Percentiles rank a stretch among this genome's conserved stretches.
These are phyloP conservation scores for Rhodotorula toruloides DNA, from an alignment of 768 basidiomycete species.

Conservation along the genomic window DNA sequence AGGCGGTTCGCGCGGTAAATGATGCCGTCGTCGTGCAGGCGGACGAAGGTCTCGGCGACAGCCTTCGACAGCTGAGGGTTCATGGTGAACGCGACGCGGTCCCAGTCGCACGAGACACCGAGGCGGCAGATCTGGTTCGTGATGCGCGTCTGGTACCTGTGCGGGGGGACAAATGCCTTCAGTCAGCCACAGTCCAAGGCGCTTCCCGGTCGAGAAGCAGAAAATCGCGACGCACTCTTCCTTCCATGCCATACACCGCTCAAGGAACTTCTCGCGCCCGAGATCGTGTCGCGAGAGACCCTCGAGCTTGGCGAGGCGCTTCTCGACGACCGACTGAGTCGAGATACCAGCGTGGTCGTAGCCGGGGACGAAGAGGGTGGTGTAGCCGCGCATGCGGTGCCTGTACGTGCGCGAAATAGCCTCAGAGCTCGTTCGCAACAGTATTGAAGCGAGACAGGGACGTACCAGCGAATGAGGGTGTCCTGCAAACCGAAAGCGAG, in stretches of 20 bases:
- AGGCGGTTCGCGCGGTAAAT: conserved; percentile 92
- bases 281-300: conserved; percentile 85
- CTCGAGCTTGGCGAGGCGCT: conserved; percentile 73
- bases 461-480: conserved; percentile 76
- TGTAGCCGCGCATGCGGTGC: conserved; percentile 94
- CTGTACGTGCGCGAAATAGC: conserved; percentile 47
- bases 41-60: conserved; percentile 85
- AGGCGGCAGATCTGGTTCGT: conserved; percentile 80
- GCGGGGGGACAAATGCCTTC: neutral
- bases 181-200: neutral
- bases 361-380: conserved; percentile 82
- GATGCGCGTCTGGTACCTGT: conserved; percentile 86
- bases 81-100: conserved; percentile 92
- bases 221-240: conserved; percentile 63
- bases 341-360: conserved; percentile 99
- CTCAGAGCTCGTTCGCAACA: neutral
- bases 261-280: conserved; percentile 85
- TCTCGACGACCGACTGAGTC: conserved; percentile 95
- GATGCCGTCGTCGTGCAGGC: conserved; percentile 81
- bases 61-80: conserved; percentile 77
- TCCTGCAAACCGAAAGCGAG: conserved; percentile 90
- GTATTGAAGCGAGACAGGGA: conserved; percentile 9
- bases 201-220: no score
- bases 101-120: conserved; percentile 93
- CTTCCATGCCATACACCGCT: conserved; percentile 93